A percentile compares a stretch with the other conserved stretches of the same genome.
Conservation (phyloP, 2,329 filamentous ascomycete species). For the Talaromyces marneffei region DNA sequence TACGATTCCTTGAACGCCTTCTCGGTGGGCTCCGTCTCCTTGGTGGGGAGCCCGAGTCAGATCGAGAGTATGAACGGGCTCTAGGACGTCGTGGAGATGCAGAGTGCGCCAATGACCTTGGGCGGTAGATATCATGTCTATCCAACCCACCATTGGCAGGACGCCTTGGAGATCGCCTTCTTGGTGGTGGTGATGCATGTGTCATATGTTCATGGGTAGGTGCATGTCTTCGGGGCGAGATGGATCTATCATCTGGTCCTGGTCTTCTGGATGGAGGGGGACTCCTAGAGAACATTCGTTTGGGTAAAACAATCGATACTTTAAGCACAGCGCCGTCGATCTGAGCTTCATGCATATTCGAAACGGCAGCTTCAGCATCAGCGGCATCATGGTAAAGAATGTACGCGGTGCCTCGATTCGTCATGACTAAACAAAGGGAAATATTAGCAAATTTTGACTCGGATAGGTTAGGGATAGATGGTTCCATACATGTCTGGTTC, state of each 20-base stretch:
- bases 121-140: constrained; percentile 53
- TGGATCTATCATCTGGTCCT: constrained; percentile 53
- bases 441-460: constrained; percentile 6
- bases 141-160: constrained; percentile 42
- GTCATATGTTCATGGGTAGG: constrained; percentile 21
- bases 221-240: constrained; percentile 27
- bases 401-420: constrained; percentile 89
- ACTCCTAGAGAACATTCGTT: constrained; percentile 72
- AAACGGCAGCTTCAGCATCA: constrained; percentile 81
- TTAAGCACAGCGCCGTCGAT: constrained; percentile 76
- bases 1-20: constrained; percentile 32
- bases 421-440: constrained; percentile 57
- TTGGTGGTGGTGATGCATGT: constrained; percentile 22
- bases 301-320: constrained; percentile 82
- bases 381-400: constrained; percentile 72
- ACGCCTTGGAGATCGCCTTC: constrained; percentile 35
- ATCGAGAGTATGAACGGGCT: constrained; percentile 34
- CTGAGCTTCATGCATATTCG: constrained; percentile 97
- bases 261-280: constrained; percentile 66
- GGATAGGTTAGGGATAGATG: neutral
- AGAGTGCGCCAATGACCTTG: constrained; percentile 52
- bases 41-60: constrained; percentile 39
- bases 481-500: constrained; percentile 66
- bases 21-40: constrained; percentile 32
- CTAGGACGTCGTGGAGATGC: constrained; percentile 34